Evolutionary conservation across 495 filamentous ascomycete genomes (phyloP).

Genomic region (Aspergillus campestris): DNA sequence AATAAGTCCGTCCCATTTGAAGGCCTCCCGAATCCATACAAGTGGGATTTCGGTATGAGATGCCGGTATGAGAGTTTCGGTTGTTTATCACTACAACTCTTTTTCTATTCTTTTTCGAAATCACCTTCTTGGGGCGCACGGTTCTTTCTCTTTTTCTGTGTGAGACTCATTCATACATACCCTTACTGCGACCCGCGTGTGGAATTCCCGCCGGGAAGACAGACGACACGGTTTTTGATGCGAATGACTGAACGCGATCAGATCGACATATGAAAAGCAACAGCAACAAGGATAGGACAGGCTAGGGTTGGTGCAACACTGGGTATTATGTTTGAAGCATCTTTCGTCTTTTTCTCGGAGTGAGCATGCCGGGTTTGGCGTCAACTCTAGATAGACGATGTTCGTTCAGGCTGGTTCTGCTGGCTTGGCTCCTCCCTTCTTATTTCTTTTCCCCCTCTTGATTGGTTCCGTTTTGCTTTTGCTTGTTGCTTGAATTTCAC

Average conservation of each 20-base stretch:
- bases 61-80: slow-evolving; percentile 2
- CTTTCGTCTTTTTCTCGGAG: not conserved
- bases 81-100: not conserved
- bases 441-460: too few species aligned
- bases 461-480: too few species aligned
- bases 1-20: slow-evolving; percentile 5
- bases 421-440: too few species aligned
- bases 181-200: too few species aligned
- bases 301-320: too few species aligned
- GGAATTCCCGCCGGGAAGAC: too few species aligned
- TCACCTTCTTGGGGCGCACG: not conserved
- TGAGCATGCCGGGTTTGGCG: too few species aligned
- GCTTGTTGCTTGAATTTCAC: too few species aligned
- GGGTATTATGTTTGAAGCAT: not conserved
- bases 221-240: not conserved
- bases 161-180: too few species aligned
- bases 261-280: not conserved
- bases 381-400: too few species aligned
- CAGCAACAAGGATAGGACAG: not conserved
- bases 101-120: not conserved
- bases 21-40: not conserved
- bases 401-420: too few species aligned
- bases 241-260: not conserved
- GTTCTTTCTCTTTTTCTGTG: too few species aligned
- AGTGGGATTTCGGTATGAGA: not conserved